phyloP scores from a whole-genome alignment of 1,284 basidiomycete species.

The Leccinum subfulvum region DNA sequence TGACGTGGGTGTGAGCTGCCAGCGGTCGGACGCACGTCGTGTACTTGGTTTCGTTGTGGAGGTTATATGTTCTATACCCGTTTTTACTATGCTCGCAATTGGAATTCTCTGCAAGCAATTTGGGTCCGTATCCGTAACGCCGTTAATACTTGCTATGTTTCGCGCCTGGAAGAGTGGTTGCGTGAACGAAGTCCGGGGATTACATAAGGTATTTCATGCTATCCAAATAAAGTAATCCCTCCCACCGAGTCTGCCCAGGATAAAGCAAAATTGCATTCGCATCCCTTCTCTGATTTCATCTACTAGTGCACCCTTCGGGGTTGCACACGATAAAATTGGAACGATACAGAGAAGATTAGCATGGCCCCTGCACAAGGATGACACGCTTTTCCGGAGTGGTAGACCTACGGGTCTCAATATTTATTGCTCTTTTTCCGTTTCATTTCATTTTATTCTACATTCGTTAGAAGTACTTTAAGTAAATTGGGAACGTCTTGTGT shows the following conservation, averaged over 20 bases:
- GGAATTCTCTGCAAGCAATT: too few relatives aligned
- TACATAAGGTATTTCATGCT: too few relatives aligned
- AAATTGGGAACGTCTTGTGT: too few relatives aligned
- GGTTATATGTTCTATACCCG: conserved; percentile 18
- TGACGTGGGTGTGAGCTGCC: neutral
- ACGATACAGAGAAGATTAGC: conserved; percentile 37
- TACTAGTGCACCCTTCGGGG: conserved; percentile 33
- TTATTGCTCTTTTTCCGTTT: conserved; percentile 23
- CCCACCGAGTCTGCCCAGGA: conserved; percentile 15
- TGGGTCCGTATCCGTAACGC: too few relatives aligned
- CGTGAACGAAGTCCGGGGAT: too few relatives aligned
- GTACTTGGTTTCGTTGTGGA: neutral
- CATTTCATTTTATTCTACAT: too few relatives aligned
- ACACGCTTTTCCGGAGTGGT: conserved; percentile 35
- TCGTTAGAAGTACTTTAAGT: too few relatives aligned
- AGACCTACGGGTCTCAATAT: conserved; percentile 36
- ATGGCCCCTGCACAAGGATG: conserved; percentile 35
- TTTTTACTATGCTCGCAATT: neutral
- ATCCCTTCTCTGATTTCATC: accelerated
- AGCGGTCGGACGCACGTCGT: neutral
- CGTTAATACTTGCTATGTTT: too few relatives aligned
- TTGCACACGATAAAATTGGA: conserved; percentile 38
- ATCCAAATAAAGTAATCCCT: conserved; percentile 3
- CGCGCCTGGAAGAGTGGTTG: too few relatives aligned
- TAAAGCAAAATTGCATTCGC: conserved; percentile 19